Base-by-base conservation (phyloP, 2,329 filamentous ascomycete genomes). In the Chaetomium globosum region DNA sequence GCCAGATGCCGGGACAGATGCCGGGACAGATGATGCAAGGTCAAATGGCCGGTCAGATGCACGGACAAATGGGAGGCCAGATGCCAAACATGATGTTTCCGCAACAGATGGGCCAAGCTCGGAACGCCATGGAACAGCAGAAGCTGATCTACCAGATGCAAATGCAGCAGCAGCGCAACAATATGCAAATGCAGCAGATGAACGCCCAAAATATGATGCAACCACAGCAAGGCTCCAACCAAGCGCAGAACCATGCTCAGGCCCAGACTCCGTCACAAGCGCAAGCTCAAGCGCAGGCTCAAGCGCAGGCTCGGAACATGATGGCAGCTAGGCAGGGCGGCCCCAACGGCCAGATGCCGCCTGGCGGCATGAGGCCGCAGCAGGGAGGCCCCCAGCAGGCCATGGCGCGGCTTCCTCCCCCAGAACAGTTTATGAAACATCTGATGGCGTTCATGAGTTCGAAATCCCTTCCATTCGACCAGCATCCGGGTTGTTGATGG, bases 101-200 rank as follows among this genome's bases (percentile, higher is more conserved):
- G 58, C 77, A 78, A 64, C 75, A 76, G 71, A 77, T 78, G 73
- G 69, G 71, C 0, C 80, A 81, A 63, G 80, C 77, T 59, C 83
- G 83, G 63, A 81, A 85, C 71, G 82, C 81, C 54, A 83, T 90
- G 68, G 89, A 91, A 49, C 89, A 91, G 73, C 88, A 92, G 69
- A 89, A 92, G 72, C 84, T 92, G 75, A 83, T 89, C 57, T 94
- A 96, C 73, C 91, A 96, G 71, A 90, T 96, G 65, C 65, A 65
- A 46, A 52, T 68, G 10, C 65, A 67, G 49, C 87, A 90, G 67
- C 86, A 89, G 68, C 85, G 88, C 68, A 80, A 77, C 53, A 79
- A 77, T 52, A 79, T 83, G 76, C 78, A 81, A 46, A 77, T 76
- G 71, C 75, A 73, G 8, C 75, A 76, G 53, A 73, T 75, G 68